Base-by-base conservation (phyloP, 1,284 basidiomycete species). In the Sporisorium sorghi region DNA sequence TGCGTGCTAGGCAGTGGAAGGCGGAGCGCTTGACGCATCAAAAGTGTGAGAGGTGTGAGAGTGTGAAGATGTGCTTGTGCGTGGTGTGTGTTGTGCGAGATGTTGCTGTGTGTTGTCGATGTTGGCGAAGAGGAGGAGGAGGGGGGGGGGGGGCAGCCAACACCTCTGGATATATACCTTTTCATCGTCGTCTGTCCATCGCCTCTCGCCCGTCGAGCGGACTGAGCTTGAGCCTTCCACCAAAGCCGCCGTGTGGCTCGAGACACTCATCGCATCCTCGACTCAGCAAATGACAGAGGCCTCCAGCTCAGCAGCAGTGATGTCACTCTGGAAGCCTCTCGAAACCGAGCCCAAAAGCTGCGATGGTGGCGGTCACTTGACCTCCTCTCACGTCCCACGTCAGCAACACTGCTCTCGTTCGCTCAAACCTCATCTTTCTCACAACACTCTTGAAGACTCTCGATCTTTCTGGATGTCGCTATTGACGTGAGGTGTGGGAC, bases 1-100 rank as follows among this genome's bases (percentile, higher is more conserved):
- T 50, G 33, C 43, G 52, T 42, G 33, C 70, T 73, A 26, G 63
- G 57, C 43, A 73, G 64, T 15, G 70, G 64, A 10, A 73, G 70
- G 59, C 70, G 70, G 49, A 73, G 64, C 43, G 70, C 59, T 58
- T 67, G 70, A 28, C 64, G 63, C 70, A 73, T 73, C 46, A 66
- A 68, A 67, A 23, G 3, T 6, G 12, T 26, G 7, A 33, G n/a
- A 24, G 19, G 11, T 5, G 15, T n/a, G 39, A 50, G 37, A 14
- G 40, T 17, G 15, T n/a, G 35, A 19, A 15, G 21, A 3, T 49
- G n/a, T n/a, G n/a, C n/a, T n/a, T n/a, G n/a, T 26, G 39, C 15
- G 19, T 23, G 35, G 51, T 37, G 42, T 21, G 43, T 23, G 15
- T 39, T 37, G 47, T 30, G 56, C 17, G 39, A 32, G 47, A 42